Percentiles rank a stretch among this genome's conserved stretches.
Conservation (phyloP, 2,329 filamentous ascomycete species). For the Ceratocystis ficicola region DNA sequence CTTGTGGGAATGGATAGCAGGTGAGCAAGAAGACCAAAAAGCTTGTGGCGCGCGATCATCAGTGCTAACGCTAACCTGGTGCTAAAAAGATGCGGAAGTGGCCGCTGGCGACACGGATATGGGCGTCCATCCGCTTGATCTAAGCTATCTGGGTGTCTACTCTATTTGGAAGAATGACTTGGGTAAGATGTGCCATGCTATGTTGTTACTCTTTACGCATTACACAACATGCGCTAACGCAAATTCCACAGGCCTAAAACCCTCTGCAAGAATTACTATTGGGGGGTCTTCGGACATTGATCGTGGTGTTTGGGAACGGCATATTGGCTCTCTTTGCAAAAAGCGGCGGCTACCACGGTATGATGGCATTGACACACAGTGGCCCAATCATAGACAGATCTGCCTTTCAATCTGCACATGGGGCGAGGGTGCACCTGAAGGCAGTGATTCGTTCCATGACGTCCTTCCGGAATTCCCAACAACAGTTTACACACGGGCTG, state of each 20-base stretch:
- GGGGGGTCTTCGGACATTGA: conserved; percentile 37
- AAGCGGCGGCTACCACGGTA: conserved; percentile 50
- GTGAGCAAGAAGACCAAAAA: conserved; percentile 32
- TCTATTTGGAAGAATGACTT: conserved; percentile 61
- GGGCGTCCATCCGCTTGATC: conserved; percentile 53
- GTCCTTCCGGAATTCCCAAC: conserved; percentile 39
- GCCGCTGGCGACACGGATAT: conserved; percentile 57
- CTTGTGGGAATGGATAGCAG: conserved; percentile 64
- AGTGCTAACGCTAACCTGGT: conserved; percentile 4
- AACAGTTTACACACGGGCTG: conserved; percentile 56
- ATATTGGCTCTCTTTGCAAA: conserved; percentile 52
- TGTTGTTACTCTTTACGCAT: not conserved
- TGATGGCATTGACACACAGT: conserved; percentile 50
- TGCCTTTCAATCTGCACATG: conserved; percentile 65
- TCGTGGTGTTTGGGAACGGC: conserved; percentile 43
- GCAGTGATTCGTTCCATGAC: conserved; percentile 32
- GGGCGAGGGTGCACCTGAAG: conserved; percentile 39
- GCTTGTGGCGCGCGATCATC: no score
- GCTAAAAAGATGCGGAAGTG: conserved; percentile 44
- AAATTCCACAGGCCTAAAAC: conserved; percentile 34
- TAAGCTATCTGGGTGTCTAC: conserved; percentile 63
- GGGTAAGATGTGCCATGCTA: conserved; percentile 32
- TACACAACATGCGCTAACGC: not conserved
- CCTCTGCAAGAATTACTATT: conserved; percentile 37
- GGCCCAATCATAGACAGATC: conserved; percentile 58